Evolutionary conservation across 2,329 filamentous ascomycete genomes (phyloP), one percentile per base, ranked within the genome.

Genomic region (Acrodontium crateriforme): DNA sequence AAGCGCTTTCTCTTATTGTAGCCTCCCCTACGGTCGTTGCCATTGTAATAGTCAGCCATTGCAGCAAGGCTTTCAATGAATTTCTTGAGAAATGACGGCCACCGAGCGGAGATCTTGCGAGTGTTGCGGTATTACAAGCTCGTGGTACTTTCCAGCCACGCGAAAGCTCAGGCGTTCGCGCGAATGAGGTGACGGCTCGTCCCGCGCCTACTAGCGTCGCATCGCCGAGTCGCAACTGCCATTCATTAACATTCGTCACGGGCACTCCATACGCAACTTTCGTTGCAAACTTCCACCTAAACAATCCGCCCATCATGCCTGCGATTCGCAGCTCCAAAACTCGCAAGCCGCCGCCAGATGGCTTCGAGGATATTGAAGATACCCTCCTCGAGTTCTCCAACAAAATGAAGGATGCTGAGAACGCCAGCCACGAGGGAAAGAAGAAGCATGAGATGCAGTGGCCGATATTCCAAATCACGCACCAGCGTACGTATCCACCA

Each of bases 381-480:
- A 82, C 83, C 44, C 73, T 89, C 22, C 70, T 89, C 44, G 76
- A 85, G 47, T 89, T 89, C 60, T 63, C 68, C 47, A 87, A 85
- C 66, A 84, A 85, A 64, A 87, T 91, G 80, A 89, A 87, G 58
- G 82, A 91, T 51, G 89, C 89, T 28, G 84, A 94, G 53, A 92
- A 91, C 57, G 78, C 84, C 25, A 77, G 83, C 11, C 70, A 75
- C 44, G 59, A 81, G 60, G 53, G 81, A 60, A 69, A 83, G 69
- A 67, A 80, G 72, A 85, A 85, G 53, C 79, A 94, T 51, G 83
- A 95, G 59, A 81, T 82, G 42, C 71, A 85, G 39, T 98, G 89
- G 89, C 87, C 89, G 36, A 84, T 98, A 41, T 95, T 98, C 51
- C 85, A 95, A 55, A 94, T 98, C 52, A 78, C 78, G 14, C 89